Base-by-base conservation (phyloP, 1,139 yeast genomes). In the Magnusiomyces sp. region DNA sequence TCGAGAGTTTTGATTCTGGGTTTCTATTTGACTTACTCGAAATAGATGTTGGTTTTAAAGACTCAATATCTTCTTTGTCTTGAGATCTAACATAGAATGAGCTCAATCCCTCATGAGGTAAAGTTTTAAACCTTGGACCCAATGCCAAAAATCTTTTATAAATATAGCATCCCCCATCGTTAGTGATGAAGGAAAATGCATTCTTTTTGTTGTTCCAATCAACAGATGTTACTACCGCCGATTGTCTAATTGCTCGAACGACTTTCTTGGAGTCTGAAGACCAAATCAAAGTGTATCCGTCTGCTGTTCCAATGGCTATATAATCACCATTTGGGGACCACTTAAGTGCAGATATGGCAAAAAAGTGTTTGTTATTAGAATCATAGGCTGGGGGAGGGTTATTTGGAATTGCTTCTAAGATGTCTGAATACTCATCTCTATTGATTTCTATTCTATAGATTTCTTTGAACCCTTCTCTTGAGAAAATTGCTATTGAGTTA, bases 291-390 rank as follows among this genome's bases (percentile, higher is more conserved):
- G 86, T 59, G 23, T 64, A 64, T 39, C 76, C 74, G 49, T 74
- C 76, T 17, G 75, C 71, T n/a, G 79, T 72, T 9, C 63, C 53
- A 5, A 66, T 57, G 0, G 88, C 90, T 17, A 86, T 55, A 55
- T 69, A 74, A 5, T 72, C 70, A 37, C 84, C 84, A 56, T 76
- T 71, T 19, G 85, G 81, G 6, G 85, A 79, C 71, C 85, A 77
- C 44, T 71, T 68, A 43, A 82, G 57, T 48, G 77, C 82, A 1
- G 77, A 71, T 14, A 83, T 66, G 7, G 70, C 55, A 40, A 32
- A 46, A 23, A 23, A 23, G 7, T 23, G 7, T 23, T 23, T 23
- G 29, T 23, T 23, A 5, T 4, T 23, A 23, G 29, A 23, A 7
- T 23, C 29, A 7, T 23, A 23, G 6, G 7, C 29, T 7, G 29